Conservation (phyloP, 805 yeast species). For the Kazachstania psychrophila region DNA sequence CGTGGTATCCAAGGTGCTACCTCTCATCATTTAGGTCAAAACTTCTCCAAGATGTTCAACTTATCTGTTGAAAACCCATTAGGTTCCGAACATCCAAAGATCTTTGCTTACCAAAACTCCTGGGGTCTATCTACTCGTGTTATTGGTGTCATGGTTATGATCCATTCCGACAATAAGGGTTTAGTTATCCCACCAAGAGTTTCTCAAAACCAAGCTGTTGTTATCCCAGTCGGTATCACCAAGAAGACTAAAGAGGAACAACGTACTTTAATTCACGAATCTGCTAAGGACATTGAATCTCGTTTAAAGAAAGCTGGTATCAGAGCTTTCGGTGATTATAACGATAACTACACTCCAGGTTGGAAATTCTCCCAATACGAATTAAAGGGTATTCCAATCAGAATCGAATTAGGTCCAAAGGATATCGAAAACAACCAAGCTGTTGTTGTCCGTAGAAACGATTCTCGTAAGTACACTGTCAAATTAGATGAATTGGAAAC, state of each 20-base stretch:
- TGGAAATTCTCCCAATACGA: constrained; percentile 99
- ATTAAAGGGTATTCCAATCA: constrained; percentile 88
- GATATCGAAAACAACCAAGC: constrained; percentile 76
- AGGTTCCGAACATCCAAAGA: constrained; percentile 77
- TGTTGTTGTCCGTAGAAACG: constrained; percentile 88
- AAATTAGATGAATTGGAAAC: constrained; percentile 55
- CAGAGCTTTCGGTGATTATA: constrained; percentile 76
- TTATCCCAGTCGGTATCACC: constrained; percentile 92
- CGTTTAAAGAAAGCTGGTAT: constrained; percentile 52
- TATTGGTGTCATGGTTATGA: constrained; percentile 99
- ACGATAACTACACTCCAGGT: constrained; percentile 94
- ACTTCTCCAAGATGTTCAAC: constrained; percentile 97
- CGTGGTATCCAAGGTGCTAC: constrained; percentile 99
- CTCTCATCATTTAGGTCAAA: constrained; percentile 94
- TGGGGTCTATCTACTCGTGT: constrained; percentile 99
- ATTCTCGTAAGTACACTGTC: constrained; percentile 63
- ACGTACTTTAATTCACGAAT: constrained; percentile 56
- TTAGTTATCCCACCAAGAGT: constrained; percentile 96
- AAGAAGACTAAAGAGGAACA: constrained; percentile 73
- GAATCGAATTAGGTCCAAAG: constrained; percentile 94
- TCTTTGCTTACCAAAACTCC: constrained; percentile 90
- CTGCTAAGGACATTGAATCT: constrained; percentile 61
- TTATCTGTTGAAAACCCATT: constrained; percentile 93
- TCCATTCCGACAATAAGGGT: constrained; percentile 97
- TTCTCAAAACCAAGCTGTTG: constrained; percentile 83